phyloP scores from a whole-genome alignment of 805 yeast genomes.

The Wickerhamomyces strasburgensis region DNA sequence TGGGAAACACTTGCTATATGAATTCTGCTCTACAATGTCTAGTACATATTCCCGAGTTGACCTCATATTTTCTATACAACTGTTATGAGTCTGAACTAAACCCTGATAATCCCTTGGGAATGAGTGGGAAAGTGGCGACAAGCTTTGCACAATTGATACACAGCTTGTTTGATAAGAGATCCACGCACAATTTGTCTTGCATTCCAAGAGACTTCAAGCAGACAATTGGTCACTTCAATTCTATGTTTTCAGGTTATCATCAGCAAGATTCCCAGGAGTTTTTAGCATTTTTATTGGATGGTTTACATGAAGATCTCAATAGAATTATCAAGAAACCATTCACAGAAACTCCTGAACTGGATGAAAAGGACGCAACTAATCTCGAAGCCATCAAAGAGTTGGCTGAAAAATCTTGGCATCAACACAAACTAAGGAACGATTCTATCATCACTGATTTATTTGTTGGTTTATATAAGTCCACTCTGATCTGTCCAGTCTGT shows the following conservation, averaged over 20 bases:
- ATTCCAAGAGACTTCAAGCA: slow-evolving; percentile 72
- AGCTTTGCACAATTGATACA: slow-evolving; percentile 69
- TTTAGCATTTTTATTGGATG: slow-evolving; percentile 80
- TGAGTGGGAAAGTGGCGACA: slow-evolving; percentile 72
- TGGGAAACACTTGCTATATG: slow-evolving; percentile 94
- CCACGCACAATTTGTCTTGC: slow-evolving; percentile 11
- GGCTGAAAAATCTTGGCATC: slow-evolving; percentile 75
- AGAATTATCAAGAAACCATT: slow-evolving; percentile 79
- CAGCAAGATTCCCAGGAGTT: slow-evolving; percentile 96
- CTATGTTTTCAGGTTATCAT: slow-evolving; percentile 71
- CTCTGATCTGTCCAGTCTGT: slow-evolving; percentile 84
- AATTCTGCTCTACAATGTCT: slow-evolving; percentile 90
- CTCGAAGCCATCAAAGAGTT: slow-evolving; percentile 48
- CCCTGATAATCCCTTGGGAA: slow-evolving; percentile 75
- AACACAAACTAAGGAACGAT: slow-evolving; percentile 75
- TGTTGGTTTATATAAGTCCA: slow-evolving; percentile 87
- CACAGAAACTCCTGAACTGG: slow-evolving; percentile 79
- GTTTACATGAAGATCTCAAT: slow-evolving; percentile 88
- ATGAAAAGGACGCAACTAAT: slow-evolving; percentile 56
- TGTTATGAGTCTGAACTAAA: slow-evolving; percentile 65
- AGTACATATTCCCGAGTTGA: slow-evolving; percentile 78
- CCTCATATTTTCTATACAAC: slow-evolving; percentile 64
- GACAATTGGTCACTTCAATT: slow-evolving; percentile 72
- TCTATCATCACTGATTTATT: slow-evolving; percentile 81
- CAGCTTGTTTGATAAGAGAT: slow-evolving; percentile 40